Evolutionary conservation across 2,329 filamentous ascomycete genomes (phyloP).

Genomic region (Cladosporium austrohemisphaericum): DNA sequence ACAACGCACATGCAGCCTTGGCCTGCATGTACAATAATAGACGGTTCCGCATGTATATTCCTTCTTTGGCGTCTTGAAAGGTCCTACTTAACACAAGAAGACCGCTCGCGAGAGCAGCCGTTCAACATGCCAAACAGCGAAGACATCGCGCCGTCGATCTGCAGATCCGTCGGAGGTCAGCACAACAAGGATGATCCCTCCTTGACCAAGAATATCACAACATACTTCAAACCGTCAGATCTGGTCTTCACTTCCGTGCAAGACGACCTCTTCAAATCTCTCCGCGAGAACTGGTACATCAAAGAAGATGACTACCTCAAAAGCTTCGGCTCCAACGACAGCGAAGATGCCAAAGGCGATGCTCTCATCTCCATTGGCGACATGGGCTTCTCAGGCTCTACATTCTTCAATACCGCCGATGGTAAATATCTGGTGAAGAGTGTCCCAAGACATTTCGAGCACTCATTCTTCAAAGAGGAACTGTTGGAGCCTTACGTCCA

Average conservation of each 20-base stretch:
- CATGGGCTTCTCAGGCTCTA: slow-evolving; percentile 71
- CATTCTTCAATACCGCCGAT: slow-evolving; percentile 67
- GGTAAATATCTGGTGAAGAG: slow-evolving; percentile 69
- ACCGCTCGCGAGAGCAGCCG: slow-evolving; percentile 28
- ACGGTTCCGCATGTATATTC: too few relatives aligned
- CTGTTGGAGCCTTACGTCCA: slow-evolving; percentile 61
- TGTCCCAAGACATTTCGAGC: slow-evolving; percentile 65
- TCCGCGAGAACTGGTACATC: slow-evolving; percentile 54
- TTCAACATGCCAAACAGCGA: slow-evolving; percentile 18
- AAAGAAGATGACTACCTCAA: slow-evolving; percentile 52
- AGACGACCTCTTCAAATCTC: slow-evolving; percentile 47
- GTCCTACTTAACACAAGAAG: too few relatives aligned
- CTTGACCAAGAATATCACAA: neutral
- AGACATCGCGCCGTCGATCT: slow-evolving; percentile 13
- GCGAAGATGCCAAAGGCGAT: slow-evolving; percentile 12
- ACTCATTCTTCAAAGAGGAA: slow-evolving; percentile 65
- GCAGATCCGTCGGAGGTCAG: slow-evolving; percentile 3
- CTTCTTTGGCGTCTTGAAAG: too few relatives aligned
- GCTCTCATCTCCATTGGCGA: slow-evolving; percentile 59
- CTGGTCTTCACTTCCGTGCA: slow-evolving; percentile 37
- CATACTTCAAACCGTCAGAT: slow-evolving; percentile 24
- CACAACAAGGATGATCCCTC: slow-evolving; percentile 2
- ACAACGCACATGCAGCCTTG: too few relatives aligned
- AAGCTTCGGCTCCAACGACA: slow-evolving; percentile 47
- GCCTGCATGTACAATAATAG: too few relatives aligned